Percentiles rank a stretch among this genome's conserved stretches.
phyloP scores from a whole-genome alignment of 2,329 filamentous ascomycete genomes.

The Chaetomium sp. region DNA sequence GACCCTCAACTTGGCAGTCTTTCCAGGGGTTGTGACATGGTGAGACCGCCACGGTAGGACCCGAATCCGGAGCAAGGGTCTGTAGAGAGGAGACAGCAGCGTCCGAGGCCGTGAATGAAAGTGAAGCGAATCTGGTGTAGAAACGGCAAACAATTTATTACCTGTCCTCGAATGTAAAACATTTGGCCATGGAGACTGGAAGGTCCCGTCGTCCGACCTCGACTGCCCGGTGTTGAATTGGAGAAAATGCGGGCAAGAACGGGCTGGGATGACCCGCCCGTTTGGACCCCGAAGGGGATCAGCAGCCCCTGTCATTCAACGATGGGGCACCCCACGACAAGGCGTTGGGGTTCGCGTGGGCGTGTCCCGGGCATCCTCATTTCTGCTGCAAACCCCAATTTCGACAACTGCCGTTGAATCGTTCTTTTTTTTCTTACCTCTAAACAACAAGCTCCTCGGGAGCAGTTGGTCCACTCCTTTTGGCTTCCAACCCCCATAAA shows the following conservation, averaged over 20 bases:
- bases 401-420: not conserved
- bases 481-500: not conserved
- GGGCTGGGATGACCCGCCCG: slow-evolving; percentile 1
- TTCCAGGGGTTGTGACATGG: no score
- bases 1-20: no score
- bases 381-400: slow-evolving; percentile 4
- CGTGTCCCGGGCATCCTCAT: slow-evolving; percentile 5
- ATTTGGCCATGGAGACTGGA: no score
- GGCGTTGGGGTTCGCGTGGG: slow-evolving; percentile 4
- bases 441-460: slow-evolving; percentile 10
- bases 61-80: no score
- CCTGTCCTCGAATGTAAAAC: no score
- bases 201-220: no score
- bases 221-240: no score
- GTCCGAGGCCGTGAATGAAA: no score
- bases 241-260: not conserved
- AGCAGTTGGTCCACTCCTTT: slow-evolving; percentile 9
- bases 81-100: no score
- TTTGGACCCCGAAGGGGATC: slow-evolving; percentile 1
- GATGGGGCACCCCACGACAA: slow-evolving; percentile 5
- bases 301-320: not conserved
- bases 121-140: no score
- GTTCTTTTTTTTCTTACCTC: not conserved
- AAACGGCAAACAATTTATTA: no score
- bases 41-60: no score